phyloP scores from a whole-genome alignment of 306 rosid genomes.

The Heteromeles arbutifolia region DNA sequence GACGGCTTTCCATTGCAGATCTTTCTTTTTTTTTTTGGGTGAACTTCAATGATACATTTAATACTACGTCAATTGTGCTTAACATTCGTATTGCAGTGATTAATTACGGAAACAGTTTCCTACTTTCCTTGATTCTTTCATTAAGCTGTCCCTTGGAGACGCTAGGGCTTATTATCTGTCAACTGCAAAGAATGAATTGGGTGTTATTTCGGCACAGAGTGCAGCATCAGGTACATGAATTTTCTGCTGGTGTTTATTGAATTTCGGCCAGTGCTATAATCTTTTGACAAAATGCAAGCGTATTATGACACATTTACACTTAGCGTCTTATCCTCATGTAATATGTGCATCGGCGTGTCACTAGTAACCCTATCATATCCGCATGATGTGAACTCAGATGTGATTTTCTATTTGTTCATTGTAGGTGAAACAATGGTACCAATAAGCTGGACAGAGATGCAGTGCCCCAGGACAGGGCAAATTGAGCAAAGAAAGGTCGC shows the following conservation, averaged over 20 bases:
- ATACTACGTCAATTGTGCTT: neutral
- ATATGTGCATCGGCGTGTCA: neutral
- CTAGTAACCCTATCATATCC: neutral
- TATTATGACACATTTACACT: too few species aligned
- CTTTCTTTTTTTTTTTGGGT: neutral
- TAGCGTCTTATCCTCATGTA: neutral
- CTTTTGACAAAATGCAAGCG: neutral
- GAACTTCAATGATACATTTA: neutral
- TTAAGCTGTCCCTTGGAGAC: slow-evolving; percentile 89
- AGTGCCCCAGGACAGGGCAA: slow-evolving; percentile 78
- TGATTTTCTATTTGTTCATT: slow-evolving; percentile 17
- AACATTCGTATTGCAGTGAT: neutral
- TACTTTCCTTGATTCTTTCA: slow-evolving; percentile 29
- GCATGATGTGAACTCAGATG: slow-evolving; percentile 5
- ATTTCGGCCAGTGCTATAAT: neutral
- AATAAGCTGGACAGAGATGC: slow-evolving; percentile 92
- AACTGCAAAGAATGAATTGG: slow-evolving; percentile 89
- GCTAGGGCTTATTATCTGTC: slow-evolving; percentile 83
- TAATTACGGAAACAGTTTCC: slow-evolving; percentile 12
- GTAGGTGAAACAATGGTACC: slow-evolving; percentile 80
- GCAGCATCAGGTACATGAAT: slow-evolving; percentile 48
- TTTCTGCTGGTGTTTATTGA: neutral
- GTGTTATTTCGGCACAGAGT: slow-evolving; percentile 87
- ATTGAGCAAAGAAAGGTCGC: slow-evolving; percentile 88
- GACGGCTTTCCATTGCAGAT: neutral